Percentiles rank a stretch among this genome's conserved stretches.
These are phyloP conservation scores for Eimeria tenella DNA, from an alignment of 169 alveolate genomes.

Conservation along the genomic window DNA sequence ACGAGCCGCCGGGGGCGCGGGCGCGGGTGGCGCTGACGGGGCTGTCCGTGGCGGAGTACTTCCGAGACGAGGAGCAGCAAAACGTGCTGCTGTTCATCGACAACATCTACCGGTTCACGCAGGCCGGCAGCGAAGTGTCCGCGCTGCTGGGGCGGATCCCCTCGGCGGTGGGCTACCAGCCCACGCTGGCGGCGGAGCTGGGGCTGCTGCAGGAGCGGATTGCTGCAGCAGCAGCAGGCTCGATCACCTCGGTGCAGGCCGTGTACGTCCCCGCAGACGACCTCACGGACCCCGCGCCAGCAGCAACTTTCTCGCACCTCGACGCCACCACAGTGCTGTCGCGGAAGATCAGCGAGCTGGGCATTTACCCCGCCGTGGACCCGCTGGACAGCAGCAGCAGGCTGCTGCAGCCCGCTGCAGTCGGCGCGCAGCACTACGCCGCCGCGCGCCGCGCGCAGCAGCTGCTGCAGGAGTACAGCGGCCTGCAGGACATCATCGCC, in stretches of 20 bases:
- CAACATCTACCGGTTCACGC: slow-evolving; percentile 97
- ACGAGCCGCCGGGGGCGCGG: slow-evolving; percentile 99
- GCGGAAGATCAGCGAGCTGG: slow-evolving; percentile 96
- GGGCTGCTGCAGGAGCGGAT: slow-evolving; percentile 98
- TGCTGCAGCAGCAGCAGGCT: slow-evolving; percentile 98
- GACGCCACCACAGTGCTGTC: slow-evolving; percentile 98
- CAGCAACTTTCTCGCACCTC: slow-evolving; percentile 98
- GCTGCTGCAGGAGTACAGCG: slow-evolving; percentile 96
- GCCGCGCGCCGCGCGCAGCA: slow-evolving; percentile 97
- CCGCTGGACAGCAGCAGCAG: slow-evolving; percentile 97
- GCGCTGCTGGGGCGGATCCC: slow-evolving; percentile 98
- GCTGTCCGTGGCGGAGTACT: slow-evolving; percentile 98
- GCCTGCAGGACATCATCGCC: slow-evolving; percentile 97
- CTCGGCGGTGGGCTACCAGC: slow-evolving; percentile 99
- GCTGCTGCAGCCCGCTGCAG: slow-evolving; percentile 93
- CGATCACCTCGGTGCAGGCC: slow-evolving; percentile 99
- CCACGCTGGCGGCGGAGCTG: slow-evolving; percentile 98
- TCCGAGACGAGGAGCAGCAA: slow-evolving; percentile 98
- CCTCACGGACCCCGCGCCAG: slow-evolving; percentile 99
- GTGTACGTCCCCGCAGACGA: slow-evolving; percentile 99
- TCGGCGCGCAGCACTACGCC: slow-evolving; percentile 96
- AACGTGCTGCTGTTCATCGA: slow-evolving; percentile 96
- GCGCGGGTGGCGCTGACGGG: slow-evolving; percentile 98
- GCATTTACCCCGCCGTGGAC: slow-evolving; percentile 99
- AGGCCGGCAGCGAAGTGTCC: slow-evolving; percentile 98